Percentiles rank a stretch among this genome's conserved stretches.
Conservation (phyloP, 2,329 filamentous ascomycete genomes). For the Sporothrix humicola region DNA sequence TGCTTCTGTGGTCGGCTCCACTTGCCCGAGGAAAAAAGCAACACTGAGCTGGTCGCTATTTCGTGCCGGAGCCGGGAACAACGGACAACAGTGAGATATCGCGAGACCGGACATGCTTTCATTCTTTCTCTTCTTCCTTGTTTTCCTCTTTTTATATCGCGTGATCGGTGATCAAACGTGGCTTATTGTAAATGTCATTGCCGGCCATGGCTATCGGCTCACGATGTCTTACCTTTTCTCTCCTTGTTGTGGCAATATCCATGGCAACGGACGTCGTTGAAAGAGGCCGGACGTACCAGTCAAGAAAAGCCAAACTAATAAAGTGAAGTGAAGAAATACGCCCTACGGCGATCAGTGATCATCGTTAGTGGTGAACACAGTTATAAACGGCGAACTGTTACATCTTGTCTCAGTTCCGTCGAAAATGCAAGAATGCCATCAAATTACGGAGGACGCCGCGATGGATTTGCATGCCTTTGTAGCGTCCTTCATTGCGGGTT, state of each 20-base stretch:
- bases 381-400: conserved; percentile 21
- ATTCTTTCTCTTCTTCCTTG: no score
- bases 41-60: neutral
- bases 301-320: no score
- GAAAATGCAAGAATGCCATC: neutral
- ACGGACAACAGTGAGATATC: neutral
- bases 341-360: conserved; percentile 11
- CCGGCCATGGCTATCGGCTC: neutral
- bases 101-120: no score
- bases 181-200: neutral
- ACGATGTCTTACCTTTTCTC: no score
- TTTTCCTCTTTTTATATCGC: neutral
- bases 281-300: neutral
- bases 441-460: neutral
- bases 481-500: neutral
- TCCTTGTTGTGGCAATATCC: neutral
- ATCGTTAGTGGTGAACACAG: neutral
- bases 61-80: neutral
- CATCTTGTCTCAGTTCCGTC: conserved; percentile 1
- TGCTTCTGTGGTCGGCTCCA: conserved; percentile 3
- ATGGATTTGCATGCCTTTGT: neutral
- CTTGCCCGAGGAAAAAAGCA: neutral
- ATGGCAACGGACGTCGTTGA: neutral
- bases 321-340: neutral
- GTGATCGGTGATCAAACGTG: neutral